A percentile compares a stretch with the other conserved stretches of the same genome.
Evolutionary conservation across 1,284 basidiomycete genomes (phyloP).

Genomic region (Ustilago shanxiensis): DNA sequence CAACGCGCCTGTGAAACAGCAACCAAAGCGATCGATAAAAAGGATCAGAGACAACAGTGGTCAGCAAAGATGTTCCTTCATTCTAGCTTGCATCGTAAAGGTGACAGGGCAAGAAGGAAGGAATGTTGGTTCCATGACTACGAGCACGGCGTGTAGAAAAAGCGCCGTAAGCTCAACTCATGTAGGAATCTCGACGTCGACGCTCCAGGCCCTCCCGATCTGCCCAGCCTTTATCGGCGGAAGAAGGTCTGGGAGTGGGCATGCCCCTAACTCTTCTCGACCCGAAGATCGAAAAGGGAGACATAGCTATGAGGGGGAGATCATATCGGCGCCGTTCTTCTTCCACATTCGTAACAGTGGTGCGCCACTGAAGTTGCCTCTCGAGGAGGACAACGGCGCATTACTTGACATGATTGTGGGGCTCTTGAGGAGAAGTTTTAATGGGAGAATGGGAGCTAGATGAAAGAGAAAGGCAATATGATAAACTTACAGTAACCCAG

Average conservation of each 20-base stretch:
- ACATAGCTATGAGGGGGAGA: slow-evolving; percentile 70
- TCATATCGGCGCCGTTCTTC: slow-evolving; percentile 72
- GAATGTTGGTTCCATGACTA: slow-evolving; percentile 65
- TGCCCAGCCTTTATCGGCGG: slow-evolving; percentile 69
- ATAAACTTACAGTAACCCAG: slow-evolving; percentile 91
- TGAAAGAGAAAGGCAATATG: slow-evolving; percentile 7
- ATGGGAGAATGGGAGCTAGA: slow-evolving; percentile 10
- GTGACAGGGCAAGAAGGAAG: slow-evolving; percentile 1
- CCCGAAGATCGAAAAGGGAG: slow-evolving; percentile 69
- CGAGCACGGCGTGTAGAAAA: slow-evolving; percentile 51
- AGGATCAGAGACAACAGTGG: background rate
- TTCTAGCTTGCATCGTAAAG: background rate
- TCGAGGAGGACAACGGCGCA: slow-evolving; percentile 45
- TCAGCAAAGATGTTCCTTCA: slow-evolving; percentile 24
- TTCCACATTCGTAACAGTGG: slow-evolving; percentile 77
- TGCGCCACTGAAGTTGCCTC: slow-evolving; percentile 57
- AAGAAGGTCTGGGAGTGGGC: slow-evolving; percentile 66
- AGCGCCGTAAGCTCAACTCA: slow-evolving; percentile 65
- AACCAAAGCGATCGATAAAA: slow-evolving; percentile 3
- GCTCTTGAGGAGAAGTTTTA: slow-evolving; percentile 24
- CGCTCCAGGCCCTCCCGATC: slow-evolving; percentile 61
- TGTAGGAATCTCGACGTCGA: slow-evolving; percentile 59
- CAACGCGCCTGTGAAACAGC: slow-evolving; percentile 82
- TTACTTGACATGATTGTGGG: slow-evolving; percentile 70
- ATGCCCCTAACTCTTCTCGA: slow-evolving; percentile 62